phyloP scores from a whole-genome alignment of 1,284 basidiomycete genomes.

The Schizophyllum amplum region DNA sequence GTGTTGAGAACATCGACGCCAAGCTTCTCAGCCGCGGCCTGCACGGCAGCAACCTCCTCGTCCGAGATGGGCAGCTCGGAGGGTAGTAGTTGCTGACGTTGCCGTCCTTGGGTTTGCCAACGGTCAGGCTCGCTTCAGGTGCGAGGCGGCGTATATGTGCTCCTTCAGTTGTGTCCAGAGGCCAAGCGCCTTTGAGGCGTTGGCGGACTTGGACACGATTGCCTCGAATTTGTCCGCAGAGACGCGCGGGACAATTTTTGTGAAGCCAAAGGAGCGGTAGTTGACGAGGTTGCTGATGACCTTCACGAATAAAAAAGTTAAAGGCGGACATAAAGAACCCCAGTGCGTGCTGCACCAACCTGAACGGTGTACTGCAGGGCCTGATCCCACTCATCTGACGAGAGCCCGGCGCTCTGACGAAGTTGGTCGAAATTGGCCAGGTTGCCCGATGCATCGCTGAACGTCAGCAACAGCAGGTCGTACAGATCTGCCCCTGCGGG shows the following conservation, averaged over 20 bases:
- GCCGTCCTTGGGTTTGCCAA: conserved; percentile 71
- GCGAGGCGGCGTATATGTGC: conserved; percentile 60
- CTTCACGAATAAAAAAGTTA: conserved; percentile 30
- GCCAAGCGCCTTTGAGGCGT: conserved; percentile 41
- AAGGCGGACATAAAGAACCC: conserved; percentile 5
- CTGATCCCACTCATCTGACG: conserved; percentile 55
- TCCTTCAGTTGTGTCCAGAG: conserved; percentile 67
- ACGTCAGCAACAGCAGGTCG: conserved; percentile 60
- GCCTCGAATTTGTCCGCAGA: conserved; percentile 50
- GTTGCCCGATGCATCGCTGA: conserved; percentile 48
- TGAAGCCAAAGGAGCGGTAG: conserved; percentile 75
- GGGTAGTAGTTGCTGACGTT: conserved; percentile 81
- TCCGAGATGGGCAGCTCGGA: conserved; percentile 56
- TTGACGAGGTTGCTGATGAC: conserved; percentile 72
- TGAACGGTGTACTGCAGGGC: conserved; percentile 67
- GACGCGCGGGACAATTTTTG: conserved; percentile 74
- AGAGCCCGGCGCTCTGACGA: conserved; percentile 43
- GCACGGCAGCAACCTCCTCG: conserved; percentile 67
- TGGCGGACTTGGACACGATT: conserved; percentile 53
- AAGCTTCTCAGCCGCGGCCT: conserved; percentile 64
- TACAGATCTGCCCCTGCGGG: conserved; percentile 51
- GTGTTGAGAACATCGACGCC: conserved; percentile 73
- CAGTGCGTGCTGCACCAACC: conserved; percentile 27
- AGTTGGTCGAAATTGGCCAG: conserved; percentile 50
- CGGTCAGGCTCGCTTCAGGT: conserved; percentile 60